Conservation (phyloP, 2,329 filamentous ascomycete species). For the Aspergillus oerlinghausenensis region DNA sequence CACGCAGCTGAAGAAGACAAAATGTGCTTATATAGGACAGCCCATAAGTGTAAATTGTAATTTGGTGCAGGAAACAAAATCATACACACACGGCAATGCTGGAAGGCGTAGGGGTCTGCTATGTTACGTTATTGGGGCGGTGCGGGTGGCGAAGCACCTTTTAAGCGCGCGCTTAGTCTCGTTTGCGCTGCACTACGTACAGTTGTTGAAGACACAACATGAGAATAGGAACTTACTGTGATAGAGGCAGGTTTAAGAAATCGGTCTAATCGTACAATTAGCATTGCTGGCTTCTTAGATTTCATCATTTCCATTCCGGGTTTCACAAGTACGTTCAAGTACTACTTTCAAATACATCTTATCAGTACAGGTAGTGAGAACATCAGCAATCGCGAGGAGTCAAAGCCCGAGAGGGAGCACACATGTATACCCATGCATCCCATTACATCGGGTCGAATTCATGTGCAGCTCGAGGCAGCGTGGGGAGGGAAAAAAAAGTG, state of each 20-base stretch:
- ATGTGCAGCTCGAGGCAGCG: neutral
- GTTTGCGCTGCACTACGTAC: neutral
- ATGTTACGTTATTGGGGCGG: neutral
- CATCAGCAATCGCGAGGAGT: neutral
- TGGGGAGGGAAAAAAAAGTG: neutral
- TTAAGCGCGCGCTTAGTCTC: conserved; percentile 17
- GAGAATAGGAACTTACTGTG: neutral
- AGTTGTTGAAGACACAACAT: no score
- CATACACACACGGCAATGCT: neutral
- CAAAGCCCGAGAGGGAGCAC: conserved; percentile 5
- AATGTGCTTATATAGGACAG: neutral
- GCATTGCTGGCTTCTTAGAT: conserved; percentile 23
- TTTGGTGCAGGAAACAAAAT: neutral
- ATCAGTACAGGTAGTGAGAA: conserved; percentile 23
- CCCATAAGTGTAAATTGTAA: neutral
- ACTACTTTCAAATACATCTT: conserved; percentile 14
- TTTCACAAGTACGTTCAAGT: conserved; percentile 9
- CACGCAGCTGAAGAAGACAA: neutral
- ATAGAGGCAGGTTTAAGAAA: neutral
- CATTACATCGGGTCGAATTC: neutral
- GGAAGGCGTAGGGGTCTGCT: neutral
- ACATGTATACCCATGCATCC: conserved; percentile 5
- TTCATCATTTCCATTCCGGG: conserved; percentile 14
- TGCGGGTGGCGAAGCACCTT: conserved; percentile 12
- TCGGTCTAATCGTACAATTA: conserved; percentile 29